phyloP scores from a whole-genome alignment of 2,329 filamentous ascomycete species.

The Polytolypa hystricis region DNA sequence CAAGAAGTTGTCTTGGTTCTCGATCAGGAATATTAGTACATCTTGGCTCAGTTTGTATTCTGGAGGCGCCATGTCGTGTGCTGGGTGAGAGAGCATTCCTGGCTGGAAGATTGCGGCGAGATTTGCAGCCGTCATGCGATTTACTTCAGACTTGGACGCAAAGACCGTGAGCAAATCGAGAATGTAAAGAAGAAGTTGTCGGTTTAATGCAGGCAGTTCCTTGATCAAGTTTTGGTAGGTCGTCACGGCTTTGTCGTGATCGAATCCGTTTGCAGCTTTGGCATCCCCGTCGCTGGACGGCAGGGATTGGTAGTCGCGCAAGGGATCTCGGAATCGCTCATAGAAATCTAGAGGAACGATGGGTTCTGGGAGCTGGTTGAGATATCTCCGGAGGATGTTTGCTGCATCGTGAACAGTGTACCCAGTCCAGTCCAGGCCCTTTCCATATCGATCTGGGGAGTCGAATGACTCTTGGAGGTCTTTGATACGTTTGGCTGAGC shows the following conservation, averaged over 20 bases:
- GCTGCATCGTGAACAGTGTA: constrained; percentile 98
- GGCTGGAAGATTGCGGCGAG: constrained; percentile 95
- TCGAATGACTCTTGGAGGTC: constrained; percentile 87
- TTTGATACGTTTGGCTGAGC: constrained; percentile 96
- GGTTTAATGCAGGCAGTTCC: constrained; percentile 81
- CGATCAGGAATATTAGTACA: constrained; percentile 93
- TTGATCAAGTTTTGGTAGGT: constrained; percentile 86
- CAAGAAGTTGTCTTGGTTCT: constrained; percentile 96
- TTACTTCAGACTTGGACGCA: constrained; percentile 89
- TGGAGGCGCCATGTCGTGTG: constrained; percentile 87
- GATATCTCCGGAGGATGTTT: constrained; percentile 87
- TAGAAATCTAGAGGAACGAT: constrained; percentile 94
- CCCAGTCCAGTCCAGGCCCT: constrained; percentile 91
- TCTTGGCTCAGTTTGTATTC: constrained; percentile 95
- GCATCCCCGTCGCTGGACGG: constrained; percentile 59
- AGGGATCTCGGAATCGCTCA: constrained; percentile 75
- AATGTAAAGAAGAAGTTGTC: constrained; percentile 89
- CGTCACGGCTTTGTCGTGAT: constrained; percentile 63
- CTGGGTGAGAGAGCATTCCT: constrained; percentile 84
- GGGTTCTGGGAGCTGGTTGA: constrained; percentile 91
- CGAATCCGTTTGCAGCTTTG: constrained; percentile 57
- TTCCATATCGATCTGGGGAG: constrained; percentile 89
- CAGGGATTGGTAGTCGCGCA: constrained; percentile 58
- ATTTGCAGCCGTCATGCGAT: constrained; percentile 93
- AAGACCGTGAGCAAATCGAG: constrained; percentile 93